Conservation (phyloP, 805 yeast genomes). For the Tetrapisispora arboricola region DNA sequence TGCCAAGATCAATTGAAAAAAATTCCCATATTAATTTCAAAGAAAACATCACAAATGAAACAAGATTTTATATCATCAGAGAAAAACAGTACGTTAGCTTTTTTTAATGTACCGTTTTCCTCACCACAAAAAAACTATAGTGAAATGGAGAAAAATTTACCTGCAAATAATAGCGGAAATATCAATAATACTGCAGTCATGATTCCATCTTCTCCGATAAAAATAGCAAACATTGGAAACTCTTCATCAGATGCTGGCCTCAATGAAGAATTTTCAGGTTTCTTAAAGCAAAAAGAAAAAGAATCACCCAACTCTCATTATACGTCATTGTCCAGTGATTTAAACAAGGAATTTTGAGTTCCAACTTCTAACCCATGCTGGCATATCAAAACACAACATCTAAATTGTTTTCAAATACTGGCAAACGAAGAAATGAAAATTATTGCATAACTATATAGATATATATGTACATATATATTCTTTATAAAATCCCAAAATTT, state of each 20-base stretch:
- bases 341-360: neutral
- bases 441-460: too few relatives aligned
- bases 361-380: too few relatives aligned
- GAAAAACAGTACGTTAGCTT: neutral
- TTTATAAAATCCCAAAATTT: too few relatives aligned
- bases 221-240: constrained; percentile 17
- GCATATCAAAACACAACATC: too few relatives aligned
- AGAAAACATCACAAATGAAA: too few relatives aligned
- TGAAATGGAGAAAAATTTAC: neutral
- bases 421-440: too few relatives aligned
- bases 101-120: neutral
- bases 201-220: constrained; percentile 27
- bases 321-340: neutral
- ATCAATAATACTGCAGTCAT: constrained; percentile 10
- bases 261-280: neutral
- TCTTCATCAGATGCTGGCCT: neutral
- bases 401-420: too few relatives aligned
- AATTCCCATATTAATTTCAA: constrained; percentile 17
- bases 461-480: too few relatives aligned
- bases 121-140: neutral
- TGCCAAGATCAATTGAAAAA: constrained; percentile 26
- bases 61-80: too few relatives aligned
- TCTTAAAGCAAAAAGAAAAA: neutral
- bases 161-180: neutral
- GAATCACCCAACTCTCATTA: neutral